Conservation (phyloP, 2,329 filamentous ascomycete genomes). For the Aspergillus pseudoterreus region DNA sequence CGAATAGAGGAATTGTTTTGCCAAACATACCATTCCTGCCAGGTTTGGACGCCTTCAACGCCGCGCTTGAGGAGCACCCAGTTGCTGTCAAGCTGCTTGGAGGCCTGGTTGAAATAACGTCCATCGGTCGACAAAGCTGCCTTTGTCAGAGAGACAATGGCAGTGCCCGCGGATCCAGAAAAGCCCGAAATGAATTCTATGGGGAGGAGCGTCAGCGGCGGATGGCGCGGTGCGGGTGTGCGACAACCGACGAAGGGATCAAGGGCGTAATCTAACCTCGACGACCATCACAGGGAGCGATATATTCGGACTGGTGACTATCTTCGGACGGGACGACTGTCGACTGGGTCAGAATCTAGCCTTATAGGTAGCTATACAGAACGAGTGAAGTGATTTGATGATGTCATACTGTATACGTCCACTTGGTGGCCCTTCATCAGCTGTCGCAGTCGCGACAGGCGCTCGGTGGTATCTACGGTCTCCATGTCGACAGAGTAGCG, state of each 20-base stretch:
- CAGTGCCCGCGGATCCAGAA: constrained; percentile 89
- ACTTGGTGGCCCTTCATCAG: constrained; percentile 85
- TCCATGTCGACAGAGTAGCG: constrained; percentile 60
- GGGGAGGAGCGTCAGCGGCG: constrained; percentile 13
- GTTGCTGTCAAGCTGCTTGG: constrained; percentile 84
- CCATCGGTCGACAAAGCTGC: constrained; percentile 92
- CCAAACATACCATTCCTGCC: constrained; percentile 79
- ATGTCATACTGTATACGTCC: constrained; percentile 77
- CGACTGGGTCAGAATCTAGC: constrained; percentile 31
- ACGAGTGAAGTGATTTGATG: constrained; percentile 12
- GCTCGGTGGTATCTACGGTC: constrained; percentile 71
- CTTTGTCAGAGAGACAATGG: constrained; percentile 79
- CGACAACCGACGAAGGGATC: constrained; percentile 2
- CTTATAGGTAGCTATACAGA: constrained; percentile 3
- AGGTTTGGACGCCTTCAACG: constrained; percentile 88
- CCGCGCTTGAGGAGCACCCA: constrained; percentile 93
- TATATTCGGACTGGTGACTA: constrained; percentile 96
- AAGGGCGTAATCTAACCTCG: constrained; percentile 52
- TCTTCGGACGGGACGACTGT: constrained; percentile 95
- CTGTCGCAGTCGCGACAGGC: constrained; percentile 71
- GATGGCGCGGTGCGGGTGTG: constrained; percentile 3
- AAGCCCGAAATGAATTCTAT: constrained; percentile 86
- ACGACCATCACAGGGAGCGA: constrained; percentile 88
- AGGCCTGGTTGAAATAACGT: constrained; percentile 95
- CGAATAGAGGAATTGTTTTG: background rate